Evolutionary conservation across 2,329 filamentous ascomycete genomes (phyloP).

Genomic region (Neophaeococcomyces mojaviensis): DNA sequence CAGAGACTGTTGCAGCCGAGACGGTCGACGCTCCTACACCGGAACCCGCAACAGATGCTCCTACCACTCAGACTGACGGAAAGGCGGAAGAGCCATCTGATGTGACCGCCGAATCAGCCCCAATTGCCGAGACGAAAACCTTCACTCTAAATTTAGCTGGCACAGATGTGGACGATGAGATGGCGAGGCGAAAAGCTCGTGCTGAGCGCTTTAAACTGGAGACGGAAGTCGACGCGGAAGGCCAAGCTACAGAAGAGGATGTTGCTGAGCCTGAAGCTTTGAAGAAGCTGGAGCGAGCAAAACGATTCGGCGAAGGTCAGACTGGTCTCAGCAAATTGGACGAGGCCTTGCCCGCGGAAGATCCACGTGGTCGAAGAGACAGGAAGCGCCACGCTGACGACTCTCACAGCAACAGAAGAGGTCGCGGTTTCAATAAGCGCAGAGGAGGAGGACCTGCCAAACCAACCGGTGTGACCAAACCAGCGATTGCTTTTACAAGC

Average conservation of each 20-base stretch:
- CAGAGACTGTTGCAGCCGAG: slow-evolving; percentile 23
- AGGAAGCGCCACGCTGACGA: slow-evolving; percentile 21
- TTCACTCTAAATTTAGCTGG: slow-evolving; percentile 37
- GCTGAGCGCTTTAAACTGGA: slow-evolving; percentile 37
- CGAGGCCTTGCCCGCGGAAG: slow-evolving; percentile 37
- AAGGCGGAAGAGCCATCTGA: slow-evolving; percentile 17
- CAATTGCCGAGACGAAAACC: slow-evolving; percentile 27
- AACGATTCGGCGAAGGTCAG: slow-evolving; percentile 33
- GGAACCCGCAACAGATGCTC: slow-evolving; percentile 8
- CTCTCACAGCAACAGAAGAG: slow-evolving; percentile 27
- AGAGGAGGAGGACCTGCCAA: slow-evolving; percentile 20
- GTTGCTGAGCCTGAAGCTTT: slow-evolving; percentile 35
- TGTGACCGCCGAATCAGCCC: slow-evolving; percentile 18
- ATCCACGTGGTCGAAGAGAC: slow-evolving; percentile 31
- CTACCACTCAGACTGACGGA: slow-evolving; percentile 14
- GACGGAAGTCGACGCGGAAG: slow-evolving; percentile 25
- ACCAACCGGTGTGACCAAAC: slow-evolving; percentile 24
- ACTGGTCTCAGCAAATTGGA: slow-evolving; percentile 37
- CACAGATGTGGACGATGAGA: slow-evolving; percentile 38
- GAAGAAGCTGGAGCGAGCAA: slow-evolving; percentile 39
- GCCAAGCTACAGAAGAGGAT: slow-evolving; percentile 21
- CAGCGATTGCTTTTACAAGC: slow-evolving; percentile 22
- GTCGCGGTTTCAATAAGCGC: slow-evolving; percentile 18
- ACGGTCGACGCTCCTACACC: slow-evolving; percentile 27
- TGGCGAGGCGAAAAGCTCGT: slow-evolving; percentile 42